These are phyloP conservation scores for Amanita rimosa DNA, from an alignment of 768 basidiomycete species.

Conservation along the genomic window DNA sequence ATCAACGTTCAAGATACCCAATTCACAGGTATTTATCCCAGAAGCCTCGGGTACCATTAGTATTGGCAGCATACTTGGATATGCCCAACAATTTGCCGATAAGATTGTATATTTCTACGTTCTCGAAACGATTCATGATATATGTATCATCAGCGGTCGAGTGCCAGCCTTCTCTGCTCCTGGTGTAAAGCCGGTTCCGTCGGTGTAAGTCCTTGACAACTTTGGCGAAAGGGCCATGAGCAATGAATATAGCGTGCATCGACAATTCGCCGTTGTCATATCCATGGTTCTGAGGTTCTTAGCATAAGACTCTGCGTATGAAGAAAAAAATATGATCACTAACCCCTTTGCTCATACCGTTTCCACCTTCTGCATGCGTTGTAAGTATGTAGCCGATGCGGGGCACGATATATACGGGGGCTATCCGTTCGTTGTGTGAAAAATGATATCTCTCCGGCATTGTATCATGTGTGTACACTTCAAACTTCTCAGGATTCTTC, in stretches of 20 bases:
- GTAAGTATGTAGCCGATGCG: constrained; percentile 74
- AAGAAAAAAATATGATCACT: constrained; percentile 15
- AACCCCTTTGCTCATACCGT: constrained; percentile 67
- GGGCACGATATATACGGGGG: constrained; percentile 80
- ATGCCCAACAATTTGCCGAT: constrained; percentile 67
- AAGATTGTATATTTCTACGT: too few species aligned
- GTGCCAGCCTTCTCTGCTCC: constrained; percentile 45
- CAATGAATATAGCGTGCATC: constrained; percentile 89
- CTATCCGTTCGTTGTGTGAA: constrained; percentile 60
- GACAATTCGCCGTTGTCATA: constrained; percentile 70
- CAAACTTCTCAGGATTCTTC: constrained; percentile 53
- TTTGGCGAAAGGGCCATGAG: constrained; percentile 79
- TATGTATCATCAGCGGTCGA: constrained; percentile 53
- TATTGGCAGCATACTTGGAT: constrained; percentile 28
- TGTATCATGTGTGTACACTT: constrained; percentile 66
- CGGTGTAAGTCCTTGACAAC: constrained; percentile 50
- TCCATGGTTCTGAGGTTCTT: constrained; percentile 59
- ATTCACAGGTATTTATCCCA: constrained; percentile 68
- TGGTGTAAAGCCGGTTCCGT: constrained; percentile 10
- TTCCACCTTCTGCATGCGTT: constrained; percentile 44
- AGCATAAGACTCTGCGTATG: neutral
- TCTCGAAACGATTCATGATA: constrained; percentile 75
- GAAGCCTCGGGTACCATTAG: constrained; percentile 62
- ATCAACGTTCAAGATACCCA: too few species aligned
- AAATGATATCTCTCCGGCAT: constrained; percentile 84